Base-by-base conservation (phyloP, 192 early-diverging fungal genomes). In the Helicostylum pulchrum region DNA sequence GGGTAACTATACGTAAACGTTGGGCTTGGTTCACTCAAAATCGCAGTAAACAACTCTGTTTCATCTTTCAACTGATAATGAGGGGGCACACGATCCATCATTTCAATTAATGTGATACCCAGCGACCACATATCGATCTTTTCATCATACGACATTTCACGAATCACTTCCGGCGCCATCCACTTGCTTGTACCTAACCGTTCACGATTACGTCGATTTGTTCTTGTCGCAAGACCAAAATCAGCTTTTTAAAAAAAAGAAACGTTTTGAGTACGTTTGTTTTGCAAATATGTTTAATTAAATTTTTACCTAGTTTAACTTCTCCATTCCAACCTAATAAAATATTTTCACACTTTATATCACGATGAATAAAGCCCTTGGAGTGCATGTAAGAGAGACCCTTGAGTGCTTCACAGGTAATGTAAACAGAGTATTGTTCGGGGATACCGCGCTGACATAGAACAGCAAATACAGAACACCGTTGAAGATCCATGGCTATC, bases 101-200 rank as follows among this genome's bases (percentile, higher is more conserved):
- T 71, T 63, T 79, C 78, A 50, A 79, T 79, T n/a, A 70, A 45
- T 3, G 72, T 74, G n/a, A 81, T 74, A 20, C 74, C 79, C 11
- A 81, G 52, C 3, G 78, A 79, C 79, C 79, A 81, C 54, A 81
- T 63, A 53, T 81, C 79, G 26, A 79, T 70, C 45, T 72, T 81
- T 49, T 80, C 75, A 52, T 76, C 64, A 26, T 81, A 81, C 20
- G 52, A 39, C 39, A 76, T 65, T 21, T 76, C 71, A 7, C 59
- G 64, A 62, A 81, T 70, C 39, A 81, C 74, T 70, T 81, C 79
- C 12, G 79, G 79, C 12, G 79, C 79, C 79, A 81, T 81, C 74
- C 74, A 75, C 45, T 75, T 75, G 54, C 67, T 68, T 8, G 74
- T 75, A 7, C 74, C 74, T 14, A 75, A 56, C 15, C 74, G 64